phyloP scores from a whole-genome alignment of 2,329 filamentous ascomycete genomes.

The Ceratocystis harringtonii region DNA sequence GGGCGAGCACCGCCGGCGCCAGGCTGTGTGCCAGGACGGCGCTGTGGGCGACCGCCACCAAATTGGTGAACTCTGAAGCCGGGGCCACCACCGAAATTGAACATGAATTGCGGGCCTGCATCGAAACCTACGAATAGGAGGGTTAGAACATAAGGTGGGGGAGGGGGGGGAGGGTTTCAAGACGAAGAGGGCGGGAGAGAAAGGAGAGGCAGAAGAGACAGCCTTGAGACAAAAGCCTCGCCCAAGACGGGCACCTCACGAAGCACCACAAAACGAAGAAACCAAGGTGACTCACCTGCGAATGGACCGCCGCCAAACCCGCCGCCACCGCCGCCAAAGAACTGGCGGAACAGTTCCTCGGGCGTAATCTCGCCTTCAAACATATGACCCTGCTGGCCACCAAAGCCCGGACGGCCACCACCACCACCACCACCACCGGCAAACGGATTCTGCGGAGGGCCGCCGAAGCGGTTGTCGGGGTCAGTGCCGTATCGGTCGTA shows the following conservation, averaged over 20 bases:
- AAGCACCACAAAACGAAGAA: not conserved
- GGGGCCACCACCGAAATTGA: conserved; percentile 84
- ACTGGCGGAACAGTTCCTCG: conserved; percentile 91
- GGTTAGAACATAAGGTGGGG: not conserved
- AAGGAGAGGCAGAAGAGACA: not conserved
- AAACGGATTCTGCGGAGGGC: conserved; percentile 44
- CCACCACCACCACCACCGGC: conserved; percentile 26
- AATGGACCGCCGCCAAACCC: conserved; percentile 47
- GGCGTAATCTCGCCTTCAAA: conserved; percentile 90
- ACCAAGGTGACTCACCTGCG: conserved; percentile 25
- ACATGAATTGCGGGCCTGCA: conserved; percentile 75
- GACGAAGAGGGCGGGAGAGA: not conserved
- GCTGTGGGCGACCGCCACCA: conserved; percentile 57
- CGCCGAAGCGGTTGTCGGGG: conserved; percentile 71
- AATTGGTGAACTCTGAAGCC: conserved; percentile 89
- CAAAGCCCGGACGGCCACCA: conserved; percentile 33
- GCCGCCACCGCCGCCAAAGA: conserved; percentile 73
- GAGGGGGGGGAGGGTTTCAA: not conserved
- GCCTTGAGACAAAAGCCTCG: not conserved
- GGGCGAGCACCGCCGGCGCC: conserved; percentile 25
- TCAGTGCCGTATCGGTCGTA: conserved; percentile 85
- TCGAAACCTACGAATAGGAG: conserved; percentile 41
- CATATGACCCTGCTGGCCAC: conserved; percentile 35
- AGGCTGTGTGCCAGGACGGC: conserved; percentile 51
- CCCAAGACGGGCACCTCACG: too few species aligned